Conservation (phyloP, 163 green algal species). For the Coccomyxa subellipsoidea region DNA sequence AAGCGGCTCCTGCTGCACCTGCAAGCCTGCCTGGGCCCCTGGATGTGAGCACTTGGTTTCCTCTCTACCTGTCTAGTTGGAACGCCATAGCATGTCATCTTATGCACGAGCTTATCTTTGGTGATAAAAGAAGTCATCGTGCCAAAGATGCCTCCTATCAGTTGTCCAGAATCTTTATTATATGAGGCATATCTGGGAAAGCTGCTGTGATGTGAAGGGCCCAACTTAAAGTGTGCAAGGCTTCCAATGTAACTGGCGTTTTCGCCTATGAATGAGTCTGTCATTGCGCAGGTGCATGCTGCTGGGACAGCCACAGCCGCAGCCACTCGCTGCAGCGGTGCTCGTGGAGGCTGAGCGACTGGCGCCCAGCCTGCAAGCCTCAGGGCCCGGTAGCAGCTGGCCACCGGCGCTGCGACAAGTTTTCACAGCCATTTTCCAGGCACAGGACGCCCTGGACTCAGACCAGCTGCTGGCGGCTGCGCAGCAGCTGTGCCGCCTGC, state of each 20-base stretch:
- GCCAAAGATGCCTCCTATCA: no score
- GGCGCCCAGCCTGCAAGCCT: background rate
- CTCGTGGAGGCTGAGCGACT: no score
- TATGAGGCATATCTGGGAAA: no score
- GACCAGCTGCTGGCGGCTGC: background rate
- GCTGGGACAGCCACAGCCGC: background rate
- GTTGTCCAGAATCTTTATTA: no score
- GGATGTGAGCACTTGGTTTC: constrained; percentile 37
- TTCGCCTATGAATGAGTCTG: no score
- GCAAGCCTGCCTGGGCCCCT: constrained; percentile 62
- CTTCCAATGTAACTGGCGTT: no score
- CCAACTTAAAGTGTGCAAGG: no score
- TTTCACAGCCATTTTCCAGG: background rate
- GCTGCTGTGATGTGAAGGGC: no score
- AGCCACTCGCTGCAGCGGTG: background rate
- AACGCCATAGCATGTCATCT: background rate
- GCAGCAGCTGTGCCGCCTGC: background rate
- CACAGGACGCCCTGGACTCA: background rate
- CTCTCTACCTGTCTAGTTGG: background rate
- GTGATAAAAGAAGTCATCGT: no score
- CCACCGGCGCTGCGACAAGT: background rate
- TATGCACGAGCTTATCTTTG: no score
- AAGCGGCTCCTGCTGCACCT: constrained; percentile 49
- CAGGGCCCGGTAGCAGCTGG: background rate
- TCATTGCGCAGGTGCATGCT: background rate